Conservation (phyloP, 2,329 filamentous ascomycete species). For the Apiospora arundinis region DNA sequence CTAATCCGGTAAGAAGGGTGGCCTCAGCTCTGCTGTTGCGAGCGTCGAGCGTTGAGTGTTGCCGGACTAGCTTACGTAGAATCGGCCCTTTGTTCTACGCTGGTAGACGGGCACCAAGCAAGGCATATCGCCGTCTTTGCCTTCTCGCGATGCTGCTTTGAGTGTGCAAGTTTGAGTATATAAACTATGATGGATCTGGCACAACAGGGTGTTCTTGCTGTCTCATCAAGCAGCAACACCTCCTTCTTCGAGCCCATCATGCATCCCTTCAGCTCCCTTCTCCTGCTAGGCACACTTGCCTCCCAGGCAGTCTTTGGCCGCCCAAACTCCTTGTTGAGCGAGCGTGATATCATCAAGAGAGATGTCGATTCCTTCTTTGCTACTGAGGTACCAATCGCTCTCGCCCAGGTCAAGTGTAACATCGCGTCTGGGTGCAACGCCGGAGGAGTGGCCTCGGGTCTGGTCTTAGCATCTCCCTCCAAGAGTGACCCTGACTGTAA, state of each 20-base stretch:
- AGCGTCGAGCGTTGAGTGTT: not conserved
- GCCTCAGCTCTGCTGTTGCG: slow-evolving; percentile 4
- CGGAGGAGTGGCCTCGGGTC: slow-evolving; percentile 53
- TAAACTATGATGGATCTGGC: slow-evolving; percentile 37
- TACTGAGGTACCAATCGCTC: slow-evolving; percentile 57
- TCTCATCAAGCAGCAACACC: slow-evolving; percentile 34
- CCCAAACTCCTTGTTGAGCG: slow-evolving; percentile 44
- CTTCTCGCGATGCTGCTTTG: slow-evolving; percentile 26
- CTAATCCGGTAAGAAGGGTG: not conserved
- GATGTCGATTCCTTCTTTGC: slow-evolving; percentile 60
- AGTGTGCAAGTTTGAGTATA: slow-evolving; percentile 31
- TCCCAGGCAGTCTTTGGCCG: slow-evolving; percentile 58
- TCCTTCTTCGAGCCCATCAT: slow-evolving; percentile 50
- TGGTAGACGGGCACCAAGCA: not conserved
- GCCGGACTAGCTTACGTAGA: not conserved
- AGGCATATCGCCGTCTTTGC: slow-evolving; percentile 4
- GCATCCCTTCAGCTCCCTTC: slow-evolving; percentile 55
- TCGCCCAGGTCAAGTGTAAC: slow-evolving; percentile 62
- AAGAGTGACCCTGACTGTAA: slow-evolving; percentile 61
- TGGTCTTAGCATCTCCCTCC: slow-evolving; percentile 64
- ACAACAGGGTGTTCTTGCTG: slow-evolving; percentile 27
- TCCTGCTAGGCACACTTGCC: slow-evolving; percentile 58
- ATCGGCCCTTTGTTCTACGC: slow-evolving; percentile 25
- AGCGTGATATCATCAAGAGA: slow-evolving; percentile 50
- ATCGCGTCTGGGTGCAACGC: slow-evolving; percentile 63